Base-by-base conservation (phyloP, 305 asterid species). In the Ilex paraguariensis region DNA sequence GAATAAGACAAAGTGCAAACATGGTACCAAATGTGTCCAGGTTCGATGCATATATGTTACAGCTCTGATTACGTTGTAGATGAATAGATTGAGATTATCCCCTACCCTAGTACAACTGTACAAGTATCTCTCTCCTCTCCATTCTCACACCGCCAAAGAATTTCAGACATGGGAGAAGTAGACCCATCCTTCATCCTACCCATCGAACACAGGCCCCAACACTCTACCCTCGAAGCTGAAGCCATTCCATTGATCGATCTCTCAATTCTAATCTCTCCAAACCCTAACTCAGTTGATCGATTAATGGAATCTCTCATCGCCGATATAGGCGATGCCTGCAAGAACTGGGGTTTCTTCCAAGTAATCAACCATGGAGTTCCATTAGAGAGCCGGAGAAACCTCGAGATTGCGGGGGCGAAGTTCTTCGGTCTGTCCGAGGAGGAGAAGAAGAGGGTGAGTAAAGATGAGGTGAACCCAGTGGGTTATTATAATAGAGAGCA, bases 321-420 rank as follows among this genome's bases (percentile, higher is more conserved):
- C 0, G 73, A 21, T 21, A 21, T 21, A 21, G 28, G 28, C 1
- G 28, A 21, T 21, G 28, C 28, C 28, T 21, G 28, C 28, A 21
- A 21, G 28, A 21, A 21, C 28, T 21, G 28, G 28, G 28, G 28
- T 21, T 21, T 21, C 2, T 89, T 89, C 73, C 96, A 89, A 75
- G 93, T 84, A 65, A 83, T 78, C 70, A 82, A 84, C 57, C 96
- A 86, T 15, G 93, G 93, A 30, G 93, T 81, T 55, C 79, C 91
- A 6, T 14, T 55, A 31, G 67, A 78, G 30, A 46, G 6, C 21
- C 81, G 83, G 2, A 67, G 71, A 53, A 79, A 69, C 59, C 74
- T 84, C 13, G 81, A 84, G 60, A 31, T 16, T 49, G 88, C 68
- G 32, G 63, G 85, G 0, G 84, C 73, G 21, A 21, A 73, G 58